phyloP scores from a whole-genome alignment of 352 stramenopile genomes.

The Pythium apleroticum region DNA sequence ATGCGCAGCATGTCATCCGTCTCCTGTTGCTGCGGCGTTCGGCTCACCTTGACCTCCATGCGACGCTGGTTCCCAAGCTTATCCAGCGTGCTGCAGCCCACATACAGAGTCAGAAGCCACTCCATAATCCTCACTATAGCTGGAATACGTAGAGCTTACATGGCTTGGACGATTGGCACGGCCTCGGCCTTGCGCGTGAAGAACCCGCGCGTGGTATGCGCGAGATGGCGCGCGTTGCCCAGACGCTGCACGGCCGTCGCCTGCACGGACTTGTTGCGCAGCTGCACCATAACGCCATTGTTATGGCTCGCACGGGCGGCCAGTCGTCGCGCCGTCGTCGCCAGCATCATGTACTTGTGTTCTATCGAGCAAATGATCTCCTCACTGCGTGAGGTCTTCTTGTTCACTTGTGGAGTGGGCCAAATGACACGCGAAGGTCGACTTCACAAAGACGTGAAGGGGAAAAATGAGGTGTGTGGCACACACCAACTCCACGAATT shows the following conservation, averaged over 20 bases:
- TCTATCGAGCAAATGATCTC: neutral
- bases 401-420: neutral
- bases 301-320: conserved; percentile 19
- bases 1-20: conserved; percentile 18
- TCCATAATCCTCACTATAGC: neutral
- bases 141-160: conserved; percentile 6
- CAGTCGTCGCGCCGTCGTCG: conserved; percentile 5
- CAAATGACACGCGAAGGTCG: conserved; percentile 25
- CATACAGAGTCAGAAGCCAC: neutral
- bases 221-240: conserved; percentile 56
- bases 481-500: conserved; percentile 1
- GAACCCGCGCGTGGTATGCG: conserved; percentile 1
- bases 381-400: neutral
- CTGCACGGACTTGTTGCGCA: conserved; percentile 15
- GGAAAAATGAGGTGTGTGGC: conserved; percentile 1
- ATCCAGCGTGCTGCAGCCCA: conserved; percentile 21
- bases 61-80: conserved; percentile 34
- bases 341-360: conserved; percentile 1
- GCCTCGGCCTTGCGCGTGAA: conserved; percentile 22
- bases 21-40: conserved; percentile 3
- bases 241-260: conserved; percentile 48
- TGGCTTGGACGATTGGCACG: conserved; percentile 25
- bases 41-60: conserved; percentile 26
- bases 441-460: conserved; percentile 15
- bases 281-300: conserved; percentile 23